Conservation (phyloP, 148 eudicot species). For the Gaultheria prostrata region DNA sequence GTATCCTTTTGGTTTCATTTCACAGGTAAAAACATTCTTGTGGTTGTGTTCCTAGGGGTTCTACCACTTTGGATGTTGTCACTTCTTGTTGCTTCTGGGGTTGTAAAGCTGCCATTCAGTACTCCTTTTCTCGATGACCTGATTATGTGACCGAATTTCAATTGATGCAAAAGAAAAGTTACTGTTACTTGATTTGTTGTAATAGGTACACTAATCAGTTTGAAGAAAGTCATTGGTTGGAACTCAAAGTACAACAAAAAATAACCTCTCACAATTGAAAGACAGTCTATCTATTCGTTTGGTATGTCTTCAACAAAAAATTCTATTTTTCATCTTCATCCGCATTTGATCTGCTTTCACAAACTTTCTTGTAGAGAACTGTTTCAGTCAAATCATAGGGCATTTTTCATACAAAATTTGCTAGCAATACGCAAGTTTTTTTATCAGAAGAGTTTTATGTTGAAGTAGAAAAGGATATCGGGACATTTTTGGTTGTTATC, state of each 20-base stretch:
- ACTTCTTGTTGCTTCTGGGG: constrained; percentile 54
- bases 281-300: background rate
- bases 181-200: background rate
- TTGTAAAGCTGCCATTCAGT: constrained; percentile 52
- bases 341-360: background rate
- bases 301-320: background rate
- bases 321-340: background rate
- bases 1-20: constrained; percentile 5
- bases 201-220: background rate
- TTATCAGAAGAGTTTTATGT: background rate
- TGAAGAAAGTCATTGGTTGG: background rate
- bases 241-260: background rate
- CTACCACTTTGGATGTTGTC: constrained; percentile 64
- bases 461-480: background rate
- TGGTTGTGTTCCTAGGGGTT: constrained; percentile 48
- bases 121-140: constrained; percentile 57
- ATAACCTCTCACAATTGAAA: background rate
- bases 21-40: constrained; percentile 52
- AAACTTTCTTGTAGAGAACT: background rate
- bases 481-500: background rate
- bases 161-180: background rate
- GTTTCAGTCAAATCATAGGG: background rate
- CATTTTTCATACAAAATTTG: background rate
- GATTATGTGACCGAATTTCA: constrained; percentile 33
- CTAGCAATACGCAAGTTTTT: background rate